A percentile compares a stretch with the other conserved stretches of the same genome.
Conservation (phyloP, 306 rosid genomes). For the Psophocarpus tetragonolobus region DNA sequence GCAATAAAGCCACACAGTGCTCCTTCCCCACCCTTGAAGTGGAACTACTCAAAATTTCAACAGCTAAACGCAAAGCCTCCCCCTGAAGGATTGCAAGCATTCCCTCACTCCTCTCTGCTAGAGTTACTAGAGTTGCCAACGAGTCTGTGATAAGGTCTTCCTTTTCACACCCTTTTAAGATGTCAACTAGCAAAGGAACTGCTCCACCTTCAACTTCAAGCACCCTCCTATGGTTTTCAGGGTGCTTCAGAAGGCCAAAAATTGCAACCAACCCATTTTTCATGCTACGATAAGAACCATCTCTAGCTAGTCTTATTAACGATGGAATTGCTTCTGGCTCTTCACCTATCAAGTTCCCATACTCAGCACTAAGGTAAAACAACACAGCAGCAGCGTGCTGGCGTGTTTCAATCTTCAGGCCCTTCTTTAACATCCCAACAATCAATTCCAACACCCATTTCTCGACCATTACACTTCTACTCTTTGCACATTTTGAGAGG, state of each 20-base stretch:
- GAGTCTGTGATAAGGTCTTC: constrained; percentile 64
- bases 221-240: constrained; percentile 54
- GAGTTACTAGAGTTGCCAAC: constrained; percentile 61
- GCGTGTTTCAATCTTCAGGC: constrained; percentile 50
- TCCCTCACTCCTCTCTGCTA: constrained; percentile 71
- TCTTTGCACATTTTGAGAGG: constrained; percentile 61
- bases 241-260: constrained; percentile 55
- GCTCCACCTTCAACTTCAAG: constrained; percentile 53
- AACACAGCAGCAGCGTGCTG: constrained; percentile 71
- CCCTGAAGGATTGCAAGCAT: constrained; percentile 33
- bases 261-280: constrained; percentile 78
- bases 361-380: constrained; percentile 65
- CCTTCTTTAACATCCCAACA: constrained; percentile 55
- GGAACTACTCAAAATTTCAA: constrained; percentile 51
- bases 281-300: constrained; percentile 51
- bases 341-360: constrained; percentile 55
- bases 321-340: constrained; percentile 59
- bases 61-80: constrained; percentile 48
- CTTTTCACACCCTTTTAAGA: constrained; percentile 40
- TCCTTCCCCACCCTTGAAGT: constrained; percentile 67
- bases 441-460: constrained; percentile 59
- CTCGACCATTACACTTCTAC: constrained; percentile 51
- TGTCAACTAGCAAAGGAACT: constrained; percentile 52
- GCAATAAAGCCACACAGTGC: constrained; percentile 65
- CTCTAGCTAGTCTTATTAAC: constrained; percentile 50